Base-by-base conservation (phyloP, 495 filamentous ascomycete genomes). In the Aspergillus diversus region DNA sequence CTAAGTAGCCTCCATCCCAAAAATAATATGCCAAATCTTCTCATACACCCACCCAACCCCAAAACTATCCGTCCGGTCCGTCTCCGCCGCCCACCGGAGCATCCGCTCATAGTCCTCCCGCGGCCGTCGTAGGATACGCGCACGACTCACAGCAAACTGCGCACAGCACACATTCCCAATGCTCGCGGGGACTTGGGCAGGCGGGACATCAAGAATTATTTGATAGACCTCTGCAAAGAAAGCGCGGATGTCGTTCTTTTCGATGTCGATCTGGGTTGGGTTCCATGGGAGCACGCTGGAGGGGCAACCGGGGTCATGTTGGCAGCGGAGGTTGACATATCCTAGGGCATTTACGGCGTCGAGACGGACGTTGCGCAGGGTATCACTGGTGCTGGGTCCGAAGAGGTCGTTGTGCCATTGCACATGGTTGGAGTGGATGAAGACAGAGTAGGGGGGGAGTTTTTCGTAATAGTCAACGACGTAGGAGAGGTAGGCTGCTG, bases 151-250 rank as follows among this genome's bases (percentile, higher is more conserved):
- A 6, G 77, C 80, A 60, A 84, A 84, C 60, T 84, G 81, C 1
- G 73, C 81, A 55, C 81, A 84, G 67, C 80, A 84, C n/a, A 78
- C 70, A 27, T 77, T 76, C 13, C 79, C 80, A 12, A 83, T 76
- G 5, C 64, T 59, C 9, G 66, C 65, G 3, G 80, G 81, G 0
- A 79, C 77, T 9, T 75, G 49, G 0, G 71, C 66, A 7, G 53
- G 13, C 0, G 59, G 35, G 4, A 72, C 71, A 13, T 66, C 54
- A 13, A 79, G 72, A 0, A 79, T 63, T 3, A 70, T 63, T 58
- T 70, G 65, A 59, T 80, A 80, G n/a, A 73, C 67, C 33, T 71
- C 58, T 1, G 73, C 55, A 54, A 80, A 76, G 39, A 66, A 67
- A 3, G 74, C 73, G 61, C 72, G 71, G 39, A 75, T 72, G 37